Evolutionary conservation across 148 eudicot species (phyloP), one percentile per base, ranked within the genome.

Genomic region (Chenopodium album): DNA sequence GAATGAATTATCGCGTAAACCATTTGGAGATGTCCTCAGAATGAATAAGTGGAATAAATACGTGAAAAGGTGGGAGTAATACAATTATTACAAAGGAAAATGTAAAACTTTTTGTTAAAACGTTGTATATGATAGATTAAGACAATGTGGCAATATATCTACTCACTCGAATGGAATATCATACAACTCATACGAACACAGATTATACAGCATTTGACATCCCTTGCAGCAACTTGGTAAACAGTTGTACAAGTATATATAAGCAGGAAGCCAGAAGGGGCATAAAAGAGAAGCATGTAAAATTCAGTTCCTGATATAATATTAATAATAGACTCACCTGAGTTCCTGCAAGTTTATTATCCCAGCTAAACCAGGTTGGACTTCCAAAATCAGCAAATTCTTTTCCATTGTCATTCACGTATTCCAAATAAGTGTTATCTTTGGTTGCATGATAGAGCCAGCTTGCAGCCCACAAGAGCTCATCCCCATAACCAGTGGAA

Each of bases 361-460:
- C 99, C 98, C 99, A 95, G 80, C 97, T 93, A 87, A 95, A 95
- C 99, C 99, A 95, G 13, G 91, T 89, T 9, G 98, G 97, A 80
- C 79, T 88, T 73, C 98, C 98, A 77, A 87, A 94, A 32, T 90
- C 76, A 31, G 89, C 98, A 73, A 85, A 94, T 4, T 74, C 86
- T n/a, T 92, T 84, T 17, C 92, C 99, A 86, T 95, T 86, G 26
- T 91, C 90, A 16, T 92, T 92, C 63, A 87, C 94, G 66, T 87
- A 93, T 22, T 90, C 88, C 65, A 93, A 66, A 73, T 92, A 95
- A 4, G 88, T 56, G 62, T 84, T 31, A 54, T 95, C 90, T 46
- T 90, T 88, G 12, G 97, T 95, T 29, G 98, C 99, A 88, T 92
- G 97, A 84, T 90, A 95, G 52, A 95, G 94, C 99, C 98, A 95